phyloP scores from a whole-genome alignment of 495 filamentous ascomycete species.

The Neurospora sp. region DNA sequence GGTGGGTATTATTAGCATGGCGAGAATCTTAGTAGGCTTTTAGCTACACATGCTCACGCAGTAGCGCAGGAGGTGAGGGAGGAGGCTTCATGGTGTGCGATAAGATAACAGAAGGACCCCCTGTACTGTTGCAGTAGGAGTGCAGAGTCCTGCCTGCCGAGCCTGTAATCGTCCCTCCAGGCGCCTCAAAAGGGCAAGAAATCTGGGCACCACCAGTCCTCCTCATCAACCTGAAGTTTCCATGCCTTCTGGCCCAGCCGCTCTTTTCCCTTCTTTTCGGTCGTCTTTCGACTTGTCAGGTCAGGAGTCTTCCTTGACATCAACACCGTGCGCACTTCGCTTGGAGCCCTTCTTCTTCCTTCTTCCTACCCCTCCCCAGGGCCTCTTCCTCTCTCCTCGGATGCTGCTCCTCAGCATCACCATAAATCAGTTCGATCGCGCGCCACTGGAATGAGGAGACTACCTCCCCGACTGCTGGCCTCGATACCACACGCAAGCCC shows the following conservation, averaged over 20 bases:
- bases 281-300: not conserved
- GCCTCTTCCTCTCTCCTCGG: conserved; percentile 7
- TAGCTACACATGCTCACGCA: not conserved
- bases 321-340: not conserved
- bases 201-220: not conserved
- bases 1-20: not conserved
- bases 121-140: not conserved
- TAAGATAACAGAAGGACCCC: not conserved
- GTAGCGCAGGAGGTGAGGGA: not conserved
- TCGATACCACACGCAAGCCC: conserved; percentile 10
- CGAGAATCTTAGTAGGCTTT: not conserved
- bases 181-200: not conserved
- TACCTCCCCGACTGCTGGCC: conserved; percentile 15
- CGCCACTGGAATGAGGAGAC: conserved; percentile 29
- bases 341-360: not conserved
- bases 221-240: not conserved
- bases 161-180: not conserved
- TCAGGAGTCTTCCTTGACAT: not conserved
- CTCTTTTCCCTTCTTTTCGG: not conserved
- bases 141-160: not conserved
- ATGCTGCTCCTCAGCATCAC: conserved; percentile 22
- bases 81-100: not conserved
- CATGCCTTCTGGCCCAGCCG: not conserved
- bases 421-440: conserved; percentile 11
- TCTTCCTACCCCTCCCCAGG: not conserved